phyloP scores from a whole-genome alignment of 2,329 filamentous ascomycete species.

The Ustulina deusta region DNA sequence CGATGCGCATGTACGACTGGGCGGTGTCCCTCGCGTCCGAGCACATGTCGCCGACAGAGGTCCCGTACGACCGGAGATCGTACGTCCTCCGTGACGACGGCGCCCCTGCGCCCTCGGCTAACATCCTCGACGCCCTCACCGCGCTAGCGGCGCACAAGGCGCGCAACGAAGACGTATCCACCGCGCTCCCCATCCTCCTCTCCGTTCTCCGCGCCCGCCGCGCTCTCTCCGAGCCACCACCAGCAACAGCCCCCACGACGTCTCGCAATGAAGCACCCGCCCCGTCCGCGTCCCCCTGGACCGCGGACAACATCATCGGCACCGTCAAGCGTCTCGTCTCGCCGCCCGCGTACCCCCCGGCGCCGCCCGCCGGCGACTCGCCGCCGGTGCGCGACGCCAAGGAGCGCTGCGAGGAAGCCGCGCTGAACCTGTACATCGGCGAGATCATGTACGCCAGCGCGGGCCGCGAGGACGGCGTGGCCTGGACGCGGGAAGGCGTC shows the following conservation, averaged over 20 bases:
- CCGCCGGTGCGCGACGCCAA: constrained; percentile 72
- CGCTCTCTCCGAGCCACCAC: constrained; percentile 57
- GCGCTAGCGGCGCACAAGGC: constrained; percentile 84
- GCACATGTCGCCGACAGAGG: constrained; percentile 49
- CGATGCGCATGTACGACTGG: constrained; percentile 79
- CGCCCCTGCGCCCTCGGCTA: constrained; percentile 72
- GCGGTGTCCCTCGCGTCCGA: constrained; percentile 79
- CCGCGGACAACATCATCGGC: constrained; percentile 46
- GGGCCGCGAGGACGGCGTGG: constrained; percentile 77
- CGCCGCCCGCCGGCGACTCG: constrained; percentile 76
- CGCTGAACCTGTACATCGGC: constrained; percentile 88
- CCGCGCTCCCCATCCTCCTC: constrained; percentile 85
- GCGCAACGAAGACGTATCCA: constrained; percentile 71
- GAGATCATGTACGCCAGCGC: constrained; percentile 83
- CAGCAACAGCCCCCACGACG: constrained; percentile 18
- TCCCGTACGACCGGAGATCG: constrained; percentile 71
- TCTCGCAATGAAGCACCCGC: constrained; percentile 21
- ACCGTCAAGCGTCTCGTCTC: constrained; percentile 52
- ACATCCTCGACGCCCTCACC: constrained; percentile 80
- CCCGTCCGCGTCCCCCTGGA: constrained; percentile 38
- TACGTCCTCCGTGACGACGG: constrained; percentile 73
- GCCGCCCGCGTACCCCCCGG: constrained; percentile 75
- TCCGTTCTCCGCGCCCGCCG: constrained; percentile 85
- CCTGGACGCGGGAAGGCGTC: constrained; percentile 91
- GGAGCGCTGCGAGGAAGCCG: constrained; percentile 85